Base-by-base conservation (phyloP, 1,284 basidiomycete genomes). In the Afroboletus lepidellus region DNA sequence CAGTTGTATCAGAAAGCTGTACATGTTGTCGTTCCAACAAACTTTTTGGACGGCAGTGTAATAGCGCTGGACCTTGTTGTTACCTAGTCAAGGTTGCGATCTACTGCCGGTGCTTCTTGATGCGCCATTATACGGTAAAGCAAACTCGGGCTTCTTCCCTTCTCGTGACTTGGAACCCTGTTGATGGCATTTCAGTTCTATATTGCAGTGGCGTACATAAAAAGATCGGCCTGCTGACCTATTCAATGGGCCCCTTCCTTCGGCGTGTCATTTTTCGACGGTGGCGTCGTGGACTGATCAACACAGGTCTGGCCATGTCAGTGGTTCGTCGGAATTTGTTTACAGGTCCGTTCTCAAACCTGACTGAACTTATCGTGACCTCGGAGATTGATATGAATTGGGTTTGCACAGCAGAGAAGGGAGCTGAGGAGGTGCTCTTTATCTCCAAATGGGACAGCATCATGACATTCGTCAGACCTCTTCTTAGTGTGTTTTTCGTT, bases 361-460 rank as follows among this genome's bases (percentile, higher is more conserved):
- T 51, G 65, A 64, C 45, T 46, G 51, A 46, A 47, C 53, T 32
- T 32, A 27, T 16, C 23, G 6, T 24, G 30, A 29, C 52, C 48
- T 63, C 62, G 65, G 62, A 66, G 59, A 63, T 65, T 51, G 60
- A 41, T 44, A 38, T 34, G 41, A 51, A 60, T 63, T 60, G 56
- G 33, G 64, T 58, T 63, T 6, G 46, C 49, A 39, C 63, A 56
- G 49, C 50, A 48, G 41, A 41, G 27, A 25, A 44, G 38, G 46
- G 59, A 62, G 48, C 45, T 55, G 41, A 52, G 39, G 48, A 49
- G 33, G 29, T 27, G 9, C 51, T 50, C 51, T 63, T 38, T 63
- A 62, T 54, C 61, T 65, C 61, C 61, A 52, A 67, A 54, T 48
- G 44, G 60, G 46, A 43, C 34, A 18, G 8, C 39, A 44, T 50